A percentile compares a stretch with the other conserved stretches of the same genome.
Conservation (phyloP, 1,284 basidiomycete species). For the Pseudozyma tsukubaensis region DNA sequence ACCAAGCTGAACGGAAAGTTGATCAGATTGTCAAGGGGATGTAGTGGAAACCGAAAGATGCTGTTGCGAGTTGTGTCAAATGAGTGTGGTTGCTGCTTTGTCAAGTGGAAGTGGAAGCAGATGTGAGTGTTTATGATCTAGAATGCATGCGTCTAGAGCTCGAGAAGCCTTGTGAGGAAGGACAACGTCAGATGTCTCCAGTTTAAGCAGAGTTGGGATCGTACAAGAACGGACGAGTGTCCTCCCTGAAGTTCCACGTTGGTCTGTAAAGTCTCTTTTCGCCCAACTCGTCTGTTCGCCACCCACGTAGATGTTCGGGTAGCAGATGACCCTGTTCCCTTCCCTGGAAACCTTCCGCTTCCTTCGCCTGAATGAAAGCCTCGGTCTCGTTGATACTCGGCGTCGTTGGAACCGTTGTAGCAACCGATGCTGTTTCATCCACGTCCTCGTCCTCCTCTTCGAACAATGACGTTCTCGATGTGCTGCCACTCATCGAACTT, state of each 20-base stretch:
- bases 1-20: neutral
- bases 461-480: constrained; percentile 26
- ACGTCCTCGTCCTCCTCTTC: constrained; percentile 17
- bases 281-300: constrained; percentile 23
- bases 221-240: constrained; percentile 33
- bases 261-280: constrained; percentile 26
- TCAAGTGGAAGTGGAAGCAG: neutral
- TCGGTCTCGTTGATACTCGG: constrained; percentile 17
- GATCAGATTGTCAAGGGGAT: too few relatives aligned
- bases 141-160: neutral
- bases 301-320: constrained; percentile 16
- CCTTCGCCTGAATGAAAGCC: neutral
- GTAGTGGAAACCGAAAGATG: too few relatives aligned
- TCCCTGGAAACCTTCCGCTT: neutral
- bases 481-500: constrained; percentile 29
- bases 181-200: neutral
- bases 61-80: too few relatives aligned
- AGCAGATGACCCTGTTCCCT: constrained; percentile 13
- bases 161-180: neutral
- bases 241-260: constrained; percentile 39
- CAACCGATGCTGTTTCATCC: constrained; percentile 17
- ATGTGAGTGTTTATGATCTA: neutral
- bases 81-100: constrained; percentile 1
- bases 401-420: constrained; percentile 24
- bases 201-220: constrained; percentile 12